These are phyloP conservation scores for Podospora bellae-mahoneyi DNA, from an alignment of 495 filamentous ascomycete genomes.

Conservation along the genomic window DNA sequence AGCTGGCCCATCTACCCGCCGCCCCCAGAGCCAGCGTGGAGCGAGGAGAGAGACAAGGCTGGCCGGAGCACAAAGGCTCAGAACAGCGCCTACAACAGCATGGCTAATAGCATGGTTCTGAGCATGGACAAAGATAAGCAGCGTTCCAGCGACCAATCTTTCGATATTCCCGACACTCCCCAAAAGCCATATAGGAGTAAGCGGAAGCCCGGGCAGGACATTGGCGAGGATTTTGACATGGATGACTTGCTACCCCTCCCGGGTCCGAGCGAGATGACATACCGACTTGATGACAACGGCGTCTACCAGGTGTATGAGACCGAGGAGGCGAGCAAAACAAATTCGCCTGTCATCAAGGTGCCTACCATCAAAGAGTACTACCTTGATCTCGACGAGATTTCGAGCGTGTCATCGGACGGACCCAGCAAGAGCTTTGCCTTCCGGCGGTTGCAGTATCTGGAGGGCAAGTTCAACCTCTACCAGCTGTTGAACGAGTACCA, in stretches of 20 bases:
- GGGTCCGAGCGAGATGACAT: conserved; percentile 63
- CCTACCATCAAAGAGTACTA: conserved; percentile 92
- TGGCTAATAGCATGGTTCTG: conserved; percentile 55
- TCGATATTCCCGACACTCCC: conserved; percentile 20
- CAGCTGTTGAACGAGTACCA: conserved; percentile 91
- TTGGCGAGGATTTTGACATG: conserved; percentile 75
- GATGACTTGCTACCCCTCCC: conserved; percentile 72
- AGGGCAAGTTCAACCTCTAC: conserved; percentile 95
- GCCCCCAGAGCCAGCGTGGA: conserved; percentile 87
- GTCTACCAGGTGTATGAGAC: conserved; percentile 89
- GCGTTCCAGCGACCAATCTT: conserved; percentile 11
- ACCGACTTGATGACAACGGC: conserved; percentile 72
- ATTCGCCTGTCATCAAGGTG: conserved; percentile 69
- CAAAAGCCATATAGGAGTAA: conserved; percentile 44
- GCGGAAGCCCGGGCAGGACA: conserved; percentile 84
- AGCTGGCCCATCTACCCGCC: conserved; percentile 87
- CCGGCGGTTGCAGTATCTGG: conserved; percentile 86
- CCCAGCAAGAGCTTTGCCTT: conserved; percentile 97
- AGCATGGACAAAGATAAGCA: conserved; percentile 41
- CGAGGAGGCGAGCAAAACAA: conserved; percentile 54
- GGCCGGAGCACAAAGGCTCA: conserved; percentile 34
- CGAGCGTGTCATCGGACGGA: conserved; percentile 84
- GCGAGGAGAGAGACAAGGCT: conserved; percentile 58
- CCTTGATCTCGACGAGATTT: conserved; percentile 83
- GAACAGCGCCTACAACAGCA: conserved; percentile 46